Conservation (phyloP, 176 grass and related monocot species). For the Thinopyrum elongatum region DNA sequence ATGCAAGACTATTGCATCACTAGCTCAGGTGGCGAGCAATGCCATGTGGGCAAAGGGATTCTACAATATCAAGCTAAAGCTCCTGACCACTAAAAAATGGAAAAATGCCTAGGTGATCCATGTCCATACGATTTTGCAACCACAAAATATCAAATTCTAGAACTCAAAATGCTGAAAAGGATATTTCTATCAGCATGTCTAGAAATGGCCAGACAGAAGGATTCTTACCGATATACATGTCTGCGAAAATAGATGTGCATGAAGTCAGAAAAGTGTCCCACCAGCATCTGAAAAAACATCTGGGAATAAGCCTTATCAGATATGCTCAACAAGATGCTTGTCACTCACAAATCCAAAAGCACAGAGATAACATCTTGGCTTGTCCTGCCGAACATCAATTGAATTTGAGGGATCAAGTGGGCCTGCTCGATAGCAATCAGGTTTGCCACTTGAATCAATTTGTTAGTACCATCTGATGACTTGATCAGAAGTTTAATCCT, state of each 20-base stretch:
- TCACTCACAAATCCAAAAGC: conserved; percentile 8
- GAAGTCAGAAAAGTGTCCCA: conserved; percentile 2
- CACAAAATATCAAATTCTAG: conserved; percentile 17
- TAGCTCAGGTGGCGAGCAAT: neutral
- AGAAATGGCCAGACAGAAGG: conserved; percentile 27
- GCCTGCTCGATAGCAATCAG: conserved; percentile 17
- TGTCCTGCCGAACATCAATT: conserved; percentile 1
- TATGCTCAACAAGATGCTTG: conserved; percentile 19
- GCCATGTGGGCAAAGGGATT: conserved; percentile 13
- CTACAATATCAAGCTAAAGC: conserved; percentile 20
- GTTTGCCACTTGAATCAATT: conserved; percentile 7
- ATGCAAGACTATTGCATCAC: conserved; percentile 17
- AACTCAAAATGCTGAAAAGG: conserved; percentile 22
- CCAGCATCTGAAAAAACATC: conserved; percentile 15
- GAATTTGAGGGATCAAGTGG: conserved; percentile 24
- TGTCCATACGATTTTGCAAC: conserved; percentile 28
- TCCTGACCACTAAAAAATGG: conserved; percentile 1
- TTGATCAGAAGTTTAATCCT: conserved; percentile 15
- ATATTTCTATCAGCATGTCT: conserved; percentile 16
- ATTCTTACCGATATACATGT: conserved; percentile 23
- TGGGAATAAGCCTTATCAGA: conserved; percentile 18
- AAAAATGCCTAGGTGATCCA: neutral
- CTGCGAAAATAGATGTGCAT: conserved; percentile 6
- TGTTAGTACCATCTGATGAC: neutral
- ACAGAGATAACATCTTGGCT: neutral